A percentile compares a stretch with the other conserved stretches of the same genome.
Conservation (phyloP, 805 yeast species). For the Blastobotrys peoriensis region DNA sequence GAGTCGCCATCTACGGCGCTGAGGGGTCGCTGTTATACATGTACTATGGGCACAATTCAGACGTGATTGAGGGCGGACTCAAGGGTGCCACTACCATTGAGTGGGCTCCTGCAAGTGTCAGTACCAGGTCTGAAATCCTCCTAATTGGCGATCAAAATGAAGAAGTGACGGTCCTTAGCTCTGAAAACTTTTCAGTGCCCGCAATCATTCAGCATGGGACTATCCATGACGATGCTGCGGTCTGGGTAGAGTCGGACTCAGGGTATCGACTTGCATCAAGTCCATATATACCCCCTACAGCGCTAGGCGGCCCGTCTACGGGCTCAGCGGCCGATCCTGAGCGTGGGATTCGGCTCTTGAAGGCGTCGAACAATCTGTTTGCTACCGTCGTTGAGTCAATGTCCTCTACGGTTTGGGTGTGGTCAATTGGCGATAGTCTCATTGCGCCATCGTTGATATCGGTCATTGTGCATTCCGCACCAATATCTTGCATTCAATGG, state of each 20-base stretch:
- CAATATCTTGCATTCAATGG: slow-evolving; percentile 8
- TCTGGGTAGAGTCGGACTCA: slow-evolving; percentile 15
- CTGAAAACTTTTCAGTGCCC: slow-evolving; percentile 3
- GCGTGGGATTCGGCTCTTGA: slow-evolving; percentile 11
- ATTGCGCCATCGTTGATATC: slow-evolving; percentile 5
- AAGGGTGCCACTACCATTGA: slow-evolving; percentile 10
- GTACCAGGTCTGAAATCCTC: slow-evolving; percentile 8
- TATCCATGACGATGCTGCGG: slow-evolving; percentile 12
- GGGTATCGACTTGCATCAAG: neutral
- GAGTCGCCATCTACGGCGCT: slow-evolving; percentile 14
- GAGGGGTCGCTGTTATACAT: slow-evolving; percentile 13
- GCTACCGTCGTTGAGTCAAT: slow-evolving; percentile 13
- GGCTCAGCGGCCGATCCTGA: neutral
- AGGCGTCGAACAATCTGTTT: slow-evolving; percentile 12
- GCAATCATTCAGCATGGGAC: slow-evolving; percentile 15
- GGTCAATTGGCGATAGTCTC: slow-evolving; percentile 10
- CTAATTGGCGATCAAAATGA: slow-evolving; percentile 19
- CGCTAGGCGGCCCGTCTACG: neutral
- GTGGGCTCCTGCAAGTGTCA: slow-evolving; percentile 8
- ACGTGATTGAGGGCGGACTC: slow-evolving; percentile 2
- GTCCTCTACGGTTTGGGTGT: slow-evolving; percentile 20
- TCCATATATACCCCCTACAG: slow-evolving; percentile 4
- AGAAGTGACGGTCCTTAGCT: slow-evolving; percentile 11
- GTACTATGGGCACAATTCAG: slow-evolving; percentile 9
- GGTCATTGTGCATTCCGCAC: slow-evolving; percentile 12